phyloP scores from a whole-genome alignment of 2,329 filamentous ascomycete species.

The Bipolaris victoriae region DNA sequence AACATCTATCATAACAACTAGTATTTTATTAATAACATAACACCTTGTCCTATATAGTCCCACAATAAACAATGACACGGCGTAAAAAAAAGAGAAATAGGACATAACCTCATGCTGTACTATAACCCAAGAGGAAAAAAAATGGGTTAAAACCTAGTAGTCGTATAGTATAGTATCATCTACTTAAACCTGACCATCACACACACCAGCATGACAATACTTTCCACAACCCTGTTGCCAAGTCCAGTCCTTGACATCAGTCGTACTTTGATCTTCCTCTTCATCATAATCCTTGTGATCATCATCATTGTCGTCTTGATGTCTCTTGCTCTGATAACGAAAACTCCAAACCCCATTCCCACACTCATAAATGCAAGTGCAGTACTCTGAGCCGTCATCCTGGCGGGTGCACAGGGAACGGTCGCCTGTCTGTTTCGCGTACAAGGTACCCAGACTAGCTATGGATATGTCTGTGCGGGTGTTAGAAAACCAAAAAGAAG shows the following conservation, averaged over 20 bases:
- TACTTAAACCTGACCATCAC: constrained; percentile 14
- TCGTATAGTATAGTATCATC: too few relatives aligned
- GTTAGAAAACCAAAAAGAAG: neutral
- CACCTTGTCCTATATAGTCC: too few relatives aligned
- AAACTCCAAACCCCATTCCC: constrained; percentile 25
- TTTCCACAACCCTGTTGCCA: constrained; percentile 20
- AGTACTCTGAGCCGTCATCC: constrained; percentile 15
- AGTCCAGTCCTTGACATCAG: neutral
- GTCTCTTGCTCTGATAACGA: neutral
- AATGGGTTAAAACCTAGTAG: neutral
- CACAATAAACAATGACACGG: too few relatives aligned
- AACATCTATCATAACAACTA: too few relatives aligned
- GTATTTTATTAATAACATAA: too few relatives aligned
- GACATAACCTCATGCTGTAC: too few relatives aligned
- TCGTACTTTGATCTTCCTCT: too few relatives aligned
- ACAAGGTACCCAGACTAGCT: constrained; percentile 14
- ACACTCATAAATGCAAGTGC: constrained; percentile 27
- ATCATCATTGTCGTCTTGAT: neutral
- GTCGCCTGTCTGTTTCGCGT: constrained; percentile 21
- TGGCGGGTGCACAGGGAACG: constrained; percentile 15
- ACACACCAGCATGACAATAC: constrained; percentile 25
- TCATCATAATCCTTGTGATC: too few relatives aligned
- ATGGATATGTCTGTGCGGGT: constrained; percentile 17
- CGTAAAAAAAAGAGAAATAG: too few relatives aligned
- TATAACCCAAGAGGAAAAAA: too few relatives aligned